A percentile compares a stretch with the other conserved stretches of the same genome.
phyloP scores from a whole-genome alignment of 2,329 filamentous ascomycete species.

The Neofusicoccum sp. region DNA sequence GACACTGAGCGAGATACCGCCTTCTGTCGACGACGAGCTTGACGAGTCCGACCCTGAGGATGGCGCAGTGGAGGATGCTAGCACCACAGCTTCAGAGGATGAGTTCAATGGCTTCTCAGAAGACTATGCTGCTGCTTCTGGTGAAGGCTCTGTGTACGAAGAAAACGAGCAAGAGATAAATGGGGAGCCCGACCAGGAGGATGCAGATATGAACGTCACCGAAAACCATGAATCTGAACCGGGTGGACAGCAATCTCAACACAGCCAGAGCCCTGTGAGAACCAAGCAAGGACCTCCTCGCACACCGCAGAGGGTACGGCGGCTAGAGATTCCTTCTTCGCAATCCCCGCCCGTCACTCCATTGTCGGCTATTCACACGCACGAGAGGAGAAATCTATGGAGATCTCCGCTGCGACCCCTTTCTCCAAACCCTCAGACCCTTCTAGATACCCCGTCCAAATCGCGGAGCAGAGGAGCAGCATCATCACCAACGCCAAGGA shows the following conservation, averaged over 20 bases:
- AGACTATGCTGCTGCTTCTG: neutral
- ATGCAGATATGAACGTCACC: neutral
- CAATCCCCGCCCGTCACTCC: slow-evolving; percentile 13
- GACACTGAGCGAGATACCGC: no score
- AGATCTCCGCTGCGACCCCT: slow-evolving; percentile 7
- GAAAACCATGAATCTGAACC: no score
- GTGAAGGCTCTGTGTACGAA: neutral
- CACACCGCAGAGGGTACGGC: slow-evolving; percentile 6
- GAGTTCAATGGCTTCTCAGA: slow-evolving; percentile 12
- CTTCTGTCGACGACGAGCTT: neutral
- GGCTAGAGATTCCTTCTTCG: slow-evolving; percentile 14
- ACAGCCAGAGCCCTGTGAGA: neutral
- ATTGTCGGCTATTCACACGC: slow-evolving; percentile 10
- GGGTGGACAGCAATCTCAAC: neutral
- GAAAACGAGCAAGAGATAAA: neutral
- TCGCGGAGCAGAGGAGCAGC: no score
- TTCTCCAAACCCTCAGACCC: slow-evolving; percentile 3
- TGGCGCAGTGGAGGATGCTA: neutral
- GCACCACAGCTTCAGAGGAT: neutral
- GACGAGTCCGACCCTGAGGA: neutral
- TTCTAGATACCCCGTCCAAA: neutral
- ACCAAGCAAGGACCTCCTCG: neutral
- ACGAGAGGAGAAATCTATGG: neutral
- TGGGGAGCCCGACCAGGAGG: neutral
- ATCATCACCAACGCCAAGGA: neutral